Evolutionary conservation across 345 rosid species (phyloP).

Genomic region (Camelina laxa): DNA sequence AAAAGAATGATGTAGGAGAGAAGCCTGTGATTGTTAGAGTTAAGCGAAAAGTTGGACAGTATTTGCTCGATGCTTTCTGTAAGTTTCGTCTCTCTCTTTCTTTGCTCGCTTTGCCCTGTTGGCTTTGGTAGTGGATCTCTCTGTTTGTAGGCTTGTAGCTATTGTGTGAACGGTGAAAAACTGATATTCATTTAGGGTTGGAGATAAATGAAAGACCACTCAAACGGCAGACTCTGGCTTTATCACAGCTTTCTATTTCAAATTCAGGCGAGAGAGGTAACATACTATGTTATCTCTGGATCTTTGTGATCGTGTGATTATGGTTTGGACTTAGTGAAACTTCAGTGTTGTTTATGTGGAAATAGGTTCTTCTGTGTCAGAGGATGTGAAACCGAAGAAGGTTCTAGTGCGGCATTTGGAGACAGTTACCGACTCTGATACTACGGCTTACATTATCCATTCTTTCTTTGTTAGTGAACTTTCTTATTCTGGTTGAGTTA

Average conservation of each 20-base stretch:
- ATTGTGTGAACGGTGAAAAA: not conserved
- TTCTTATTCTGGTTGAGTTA: not conserved
- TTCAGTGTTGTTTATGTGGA: not conserved
- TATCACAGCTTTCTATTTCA: constrained; percentile 59
- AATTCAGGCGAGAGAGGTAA: constrained; percentile 55
- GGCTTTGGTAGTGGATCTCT: not conserved
- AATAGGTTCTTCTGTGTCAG: constrained; percentile 43
- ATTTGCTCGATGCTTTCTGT: constrained; percentile 66
- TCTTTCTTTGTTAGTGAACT: constrained; percentile 61
- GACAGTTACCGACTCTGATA: constrained; percentile 52
- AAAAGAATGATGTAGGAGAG: constrained; percentile 30
- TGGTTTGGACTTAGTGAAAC: constrained; percentile 12
- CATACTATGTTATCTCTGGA: not conserved
- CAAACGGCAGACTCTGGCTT: constrained; percentile 63
- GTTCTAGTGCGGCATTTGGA: constrained; percentile 79
- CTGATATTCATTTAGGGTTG: constrained; percentile 55
- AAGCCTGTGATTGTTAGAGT: constrained; percentile 73
- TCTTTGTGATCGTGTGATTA: constrained; percentile 6
- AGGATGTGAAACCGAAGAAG: constrained; percentile 63
- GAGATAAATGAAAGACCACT: constrained; percentile 81
- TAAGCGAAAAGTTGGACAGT: constrained; percentile 61
- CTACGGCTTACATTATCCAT: constrained; percentile 52
- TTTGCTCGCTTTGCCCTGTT: not conserved
- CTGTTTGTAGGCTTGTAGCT: not conserved
- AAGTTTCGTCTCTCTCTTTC: constrained; percentile 36